Evolutionary conservation across 192 early-diverging fungal genomes (phyloP).

Genomic region (Chytriomyces sp.): DNA sequence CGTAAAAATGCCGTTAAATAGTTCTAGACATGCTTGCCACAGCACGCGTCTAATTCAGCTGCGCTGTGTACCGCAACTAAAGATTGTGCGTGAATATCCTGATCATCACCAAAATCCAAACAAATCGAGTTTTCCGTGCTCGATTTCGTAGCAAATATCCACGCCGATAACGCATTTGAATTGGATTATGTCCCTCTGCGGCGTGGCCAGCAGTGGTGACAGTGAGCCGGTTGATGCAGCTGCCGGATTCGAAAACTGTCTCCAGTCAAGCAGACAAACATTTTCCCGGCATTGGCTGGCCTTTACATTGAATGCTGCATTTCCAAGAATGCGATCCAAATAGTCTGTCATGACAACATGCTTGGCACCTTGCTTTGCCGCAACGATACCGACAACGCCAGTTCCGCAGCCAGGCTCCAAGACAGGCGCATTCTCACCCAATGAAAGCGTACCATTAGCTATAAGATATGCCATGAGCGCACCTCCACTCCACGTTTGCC

Average conservation of each 20-base stretch:
- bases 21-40: too few species aligned
- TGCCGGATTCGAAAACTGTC: not conserved
- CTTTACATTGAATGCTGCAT: not conserved
- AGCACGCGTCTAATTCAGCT: too few species aligned
- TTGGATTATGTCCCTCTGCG: not conserved
- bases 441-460: not conserved
- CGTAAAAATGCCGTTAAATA: too few species aligned
- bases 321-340: conserved; percentile 5
- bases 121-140: conserved; percentile 1
- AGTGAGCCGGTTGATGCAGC: not conserved
- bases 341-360: conserved; percentile 20
- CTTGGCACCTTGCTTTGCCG: not conserved
- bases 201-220: not conserved
- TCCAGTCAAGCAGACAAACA: conserved; percentile 16
- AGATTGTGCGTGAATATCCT: not conserved
- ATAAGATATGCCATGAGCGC: conserved; percentile 6
- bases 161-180: conserved; percentile 17
- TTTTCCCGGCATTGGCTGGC: not conserved
- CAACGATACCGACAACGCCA: not conserved
- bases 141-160: conserved; percentile 24
- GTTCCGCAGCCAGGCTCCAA: conserved; percentile 13
- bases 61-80: not conserved
- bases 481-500: conserved; percentile 25
- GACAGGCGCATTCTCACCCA: not conserved
- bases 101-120: not conserved